A percentile compares a stretch with the other conserved stretches of the same genome.
Conservation (phyloP, 1,284 basidiomycete species). For the Rugosomyces carneus region DNA sequence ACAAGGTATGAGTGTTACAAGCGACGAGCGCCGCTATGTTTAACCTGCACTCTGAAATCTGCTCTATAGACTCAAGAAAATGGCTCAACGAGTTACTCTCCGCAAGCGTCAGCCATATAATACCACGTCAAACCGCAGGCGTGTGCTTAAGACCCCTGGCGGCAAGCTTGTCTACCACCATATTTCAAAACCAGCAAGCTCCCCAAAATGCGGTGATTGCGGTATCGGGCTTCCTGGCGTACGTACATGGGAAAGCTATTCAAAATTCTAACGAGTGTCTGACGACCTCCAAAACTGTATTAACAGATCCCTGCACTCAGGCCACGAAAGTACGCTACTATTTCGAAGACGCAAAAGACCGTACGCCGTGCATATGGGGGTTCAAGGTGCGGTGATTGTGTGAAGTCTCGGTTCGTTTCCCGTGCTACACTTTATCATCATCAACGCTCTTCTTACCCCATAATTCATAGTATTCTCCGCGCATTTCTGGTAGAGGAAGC, state of each 20-base stretch:
- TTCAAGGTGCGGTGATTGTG: constrained; percentile 89
- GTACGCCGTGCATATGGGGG: constrained; percentile 94
- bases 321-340: constrained; percentile 86
- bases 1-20: constrained; percentile 28
- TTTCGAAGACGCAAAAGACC: constrained; percentile 94
- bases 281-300: too few relatives aligned
- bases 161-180: constrained; percentile 90
- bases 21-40: constrained; percentile 1
- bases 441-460: neutral
- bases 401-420: constrained; percentile 75
- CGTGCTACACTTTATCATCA: neutral
- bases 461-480: constrained; percentile 77
- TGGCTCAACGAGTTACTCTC: constrained; percentile 99
- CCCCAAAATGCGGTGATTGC: constrained; percentile 98
- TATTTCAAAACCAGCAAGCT: constrained; percentile 78
- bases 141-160: constrained; percentile 96
- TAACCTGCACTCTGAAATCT: constrained; percentile 4
- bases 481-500: constrained; percentile 99
- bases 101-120: constrained; percentile 99
- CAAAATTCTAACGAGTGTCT: too few relatives aligned
- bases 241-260: constrained; percentile 31
- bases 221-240: constrained; percentile 89
- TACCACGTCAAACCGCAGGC: constrained; percentile 94
- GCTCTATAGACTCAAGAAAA: constrained; percentile 32
- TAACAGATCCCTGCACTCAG: constrained; percentile 84